Conservation (phyloP, 192 early-diverging fungal species). For the Ambispora gerdemannii region DNA sequence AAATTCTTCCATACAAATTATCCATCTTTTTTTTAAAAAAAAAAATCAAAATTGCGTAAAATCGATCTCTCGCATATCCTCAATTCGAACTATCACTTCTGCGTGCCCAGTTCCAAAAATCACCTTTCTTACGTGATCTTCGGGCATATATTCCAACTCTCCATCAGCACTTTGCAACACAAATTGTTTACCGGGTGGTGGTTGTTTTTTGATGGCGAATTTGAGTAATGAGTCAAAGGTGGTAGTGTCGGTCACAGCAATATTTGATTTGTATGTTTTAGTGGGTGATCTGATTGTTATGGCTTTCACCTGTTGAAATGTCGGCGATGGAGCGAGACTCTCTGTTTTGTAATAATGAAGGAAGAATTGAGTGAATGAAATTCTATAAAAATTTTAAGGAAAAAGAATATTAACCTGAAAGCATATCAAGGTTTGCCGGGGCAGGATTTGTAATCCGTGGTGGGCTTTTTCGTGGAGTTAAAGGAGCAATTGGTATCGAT, state of each 20-base stretch:
- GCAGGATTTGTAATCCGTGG: conserved; percentile 22
- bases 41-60: conserved; percentile 23
- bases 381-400: too few species aligned
- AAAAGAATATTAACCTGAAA: background rate
- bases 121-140: conserved; percentile 24
- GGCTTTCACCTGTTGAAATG: conserved; percentile 23
- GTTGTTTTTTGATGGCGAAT: conserved; percentile 24
- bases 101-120: conserved; percentile 20
- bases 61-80: conserved; percentile 27
- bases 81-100: conserved; percentile 23
- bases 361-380: too few species aligned
- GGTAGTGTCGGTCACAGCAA: conserved; percentile 25
- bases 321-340: conserved; percentile 16
- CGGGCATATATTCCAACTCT: conserved; percentile 30
- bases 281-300: conserved; percentile 27
- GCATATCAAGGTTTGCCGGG: conserved; percentile 2
- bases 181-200: conserved; percentile 28
- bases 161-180: conserved; percentile 26
- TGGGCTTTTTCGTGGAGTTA: conserved; percentile 29
- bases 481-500: conserved; percentile 16
- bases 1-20: background rate
- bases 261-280: conserved; percentile 21
- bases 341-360: background rate
- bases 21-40: background rate
- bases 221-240: conserved; percentile 20